Conservation (phyloP, 768 basidiomycete genomes). For the Rhodotorula toruloides region DNA sequence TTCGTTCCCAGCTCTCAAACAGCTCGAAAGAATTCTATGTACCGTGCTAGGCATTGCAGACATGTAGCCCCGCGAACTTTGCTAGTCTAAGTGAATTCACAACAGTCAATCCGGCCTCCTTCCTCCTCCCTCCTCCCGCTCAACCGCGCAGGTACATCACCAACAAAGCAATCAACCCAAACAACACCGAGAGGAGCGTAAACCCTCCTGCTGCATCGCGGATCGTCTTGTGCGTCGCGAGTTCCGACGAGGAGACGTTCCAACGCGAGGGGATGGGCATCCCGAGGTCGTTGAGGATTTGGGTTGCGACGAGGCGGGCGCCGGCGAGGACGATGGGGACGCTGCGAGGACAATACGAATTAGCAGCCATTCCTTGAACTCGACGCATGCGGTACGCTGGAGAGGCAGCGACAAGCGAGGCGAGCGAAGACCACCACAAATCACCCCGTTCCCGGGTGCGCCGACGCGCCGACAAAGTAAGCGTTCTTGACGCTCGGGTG, state of each 20-base stretch:
- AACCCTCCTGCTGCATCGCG: conserved; percentile 23
- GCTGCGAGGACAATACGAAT: conserved; percentile 6
- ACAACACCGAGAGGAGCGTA: conserved; percentile 12
- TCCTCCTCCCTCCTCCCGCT: too few relatives aligned
- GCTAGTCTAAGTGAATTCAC: too few relatives aligned
- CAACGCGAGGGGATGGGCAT: conserved; percentile 38
- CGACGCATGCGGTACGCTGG: not conserved
- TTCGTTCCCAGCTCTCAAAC: too few relatives aligned
- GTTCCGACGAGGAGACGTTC: conserved; percentile 24
- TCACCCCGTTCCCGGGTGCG: conserved; percentile 50
- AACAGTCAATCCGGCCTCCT: too few relatives aligned
- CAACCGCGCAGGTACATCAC: too few relatives aligned
- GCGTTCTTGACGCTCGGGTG: conserved; percentile 46
- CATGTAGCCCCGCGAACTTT: too few relatives aligned
- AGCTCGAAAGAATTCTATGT: too few relatives aligned
- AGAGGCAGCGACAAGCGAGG: too few relatives aligned
- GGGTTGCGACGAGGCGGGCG: conserved; percentile 46
- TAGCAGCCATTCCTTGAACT: not conserved
- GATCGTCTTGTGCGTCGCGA: conserved; percentile 24
- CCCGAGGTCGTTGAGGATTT: conserved; percentile 45
- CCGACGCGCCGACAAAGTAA: conserved; percentile 51
- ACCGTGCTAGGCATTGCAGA: too few relatives aligned
- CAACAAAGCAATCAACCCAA: too few relatives aligned
- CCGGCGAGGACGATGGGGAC: conserved; percentile 50
- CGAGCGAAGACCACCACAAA: conserved; percentile 11